Base-by-base conservation (phyloP, 2,329 filamentous ascomycete species). In the Sclerotinia glacialis region DNA sequence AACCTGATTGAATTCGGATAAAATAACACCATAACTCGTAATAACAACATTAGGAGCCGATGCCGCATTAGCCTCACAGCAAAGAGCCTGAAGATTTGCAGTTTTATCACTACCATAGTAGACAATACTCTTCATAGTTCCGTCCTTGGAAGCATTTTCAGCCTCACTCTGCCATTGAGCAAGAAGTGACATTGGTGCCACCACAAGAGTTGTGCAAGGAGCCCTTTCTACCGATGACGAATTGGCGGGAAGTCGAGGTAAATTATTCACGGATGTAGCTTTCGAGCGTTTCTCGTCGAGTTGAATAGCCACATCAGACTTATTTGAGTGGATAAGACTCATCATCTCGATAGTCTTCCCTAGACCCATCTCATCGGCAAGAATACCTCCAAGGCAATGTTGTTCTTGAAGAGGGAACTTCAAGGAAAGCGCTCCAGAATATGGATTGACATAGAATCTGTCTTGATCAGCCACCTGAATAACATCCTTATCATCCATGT, bases 321-420 rank as follows among this genome's bases (percentile, higher is more conserved):
- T 87, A 76, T 98, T 91, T 0, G 91, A 86, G 76, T 99, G 95
- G 6, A 99, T 85, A 60, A 99, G 81, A 78, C 92, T 95, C 69
- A 99, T 86, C 93, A 99, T 98, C 76, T 99, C 94, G 64, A 99
- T 98, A 0, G 95, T 99, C 80, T 99, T 99, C 44, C 95, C 95
- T 2, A 99, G 82, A 56, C 95, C 95, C 95, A 99, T 99, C 78
- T 98, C 91, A 74, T 99, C 95, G 11, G 95, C 95, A 52, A 99
- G 81, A 67, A 99, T 91, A 7, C 95, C 95, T 54, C 95, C 95
- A 0, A 97, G 82, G 72, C 95, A 99, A 76, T 96, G 92, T 75
- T 98, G 95, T 74, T 98, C 92, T 76, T 99, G 95, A 2, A 88
- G 86, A 0, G 95, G 95, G 71, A 99, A 99, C 7, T 96, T 88